These are phyloP conservation scores for Colletotrichum tanaceti DNA, from an alignment of 2,329 filamentous ascomycete species.

Conservation along the genomic window DNA sequence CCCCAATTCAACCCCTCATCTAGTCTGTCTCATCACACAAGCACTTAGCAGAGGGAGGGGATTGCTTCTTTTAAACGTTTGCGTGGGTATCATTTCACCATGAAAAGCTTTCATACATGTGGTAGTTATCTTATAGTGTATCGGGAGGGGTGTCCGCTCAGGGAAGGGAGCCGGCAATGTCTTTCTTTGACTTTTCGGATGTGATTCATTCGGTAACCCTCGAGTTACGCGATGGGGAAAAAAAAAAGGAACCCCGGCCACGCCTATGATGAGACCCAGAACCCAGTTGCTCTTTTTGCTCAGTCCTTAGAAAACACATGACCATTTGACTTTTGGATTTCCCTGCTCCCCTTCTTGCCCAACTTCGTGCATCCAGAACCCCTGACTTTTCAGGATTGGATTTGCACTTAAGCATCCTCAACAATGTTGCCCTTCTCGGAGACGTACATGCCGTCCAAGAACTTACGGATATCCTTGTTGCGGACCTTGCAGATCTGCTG, in stretches of 20 bases:
- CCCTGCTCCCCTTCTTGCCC: constrained; percentile 17
- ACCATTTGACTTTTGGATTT: constrained; percentile 18
- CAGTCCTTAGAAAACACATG: constrained; percentile 21
- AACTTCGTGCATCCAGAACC: constrained; percentile 8
- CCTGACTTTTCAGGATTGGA: background rate
- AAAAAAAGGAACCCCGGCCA: constrained; percentile 20
- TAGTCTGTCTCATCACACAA: background rate
- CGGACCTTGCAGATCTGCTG: constrained; percentile 99
- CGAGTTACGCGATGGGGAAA: constrained; percentile 16
- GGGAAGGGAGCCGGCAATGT: constrained; percentile 14
- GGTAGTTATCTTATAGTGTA: background rate
- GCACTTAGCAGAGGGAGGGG: background rate
- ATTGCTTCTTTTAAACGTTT: background rate
- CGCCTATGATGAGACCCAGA: constrained; percentile 24
- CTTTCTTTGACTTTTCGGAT: constrained; percentile 21
- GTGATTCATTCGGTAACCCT: constrained; percentile 21
- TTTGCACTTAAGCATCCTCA: constrained; percentile 68
- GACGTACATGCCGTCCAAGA: constrained; percentile 99
- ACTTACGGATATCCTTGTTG: constrained; percentile 99
- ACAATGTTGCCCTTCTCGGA: constrained; percentile 97
- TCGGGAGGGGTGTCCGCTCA: background rate
- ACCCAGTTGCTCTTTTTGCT: constrained; percentile 18
- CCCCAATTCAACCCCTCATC: background rate
- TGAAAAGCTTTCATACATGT: constrained; percentile 13
- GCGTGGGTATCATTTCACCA: constrained; percentile 26